Percentiles rank a stretch among this genome's conserved stretches.
Conservation (phyloP, 495 filamentous ascomycete species). For the Margaritispora aquatica region DNA sequence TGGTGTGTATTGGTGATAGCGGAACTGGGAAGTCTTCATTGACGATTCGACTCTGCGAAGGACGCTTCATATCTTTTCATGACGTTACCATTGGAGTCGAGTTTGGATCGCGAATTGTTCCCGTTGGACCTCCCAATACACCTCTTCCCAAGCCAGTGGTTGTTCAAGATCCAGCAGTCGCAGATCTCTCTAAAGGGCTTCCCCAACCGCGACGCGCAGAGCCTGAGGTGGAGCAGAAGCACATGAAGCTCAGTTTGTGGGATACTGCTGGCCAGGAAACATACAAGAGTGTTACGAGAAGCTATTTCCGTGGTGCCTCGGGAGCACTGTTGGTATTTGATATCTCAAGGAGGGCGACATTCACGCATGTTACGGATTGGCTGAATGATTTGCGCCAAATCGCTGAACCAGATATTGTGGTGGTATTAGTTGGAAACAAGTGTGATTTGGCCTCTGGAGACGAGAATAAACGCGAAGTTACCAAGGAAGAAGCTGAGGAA, state of each 20-base stretch:
- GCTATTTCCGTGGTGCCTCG: conserved; percentile 89
- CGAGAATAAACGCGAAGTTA: conserved; percentile 69
- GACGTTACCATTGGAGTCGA: conserved; percentile 98
- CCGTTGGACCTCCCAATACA: conserved; percentile 71
- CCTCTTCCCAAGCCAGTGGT: conserved; percentile 22
- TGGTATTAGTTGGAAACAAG: conserved; percentile 95
- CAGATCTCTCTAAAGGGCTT: conserved; percentile 27
- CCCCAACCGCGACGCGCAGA: conserved; percentile 29
- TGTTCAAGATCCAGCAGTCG: conserved; percentile 21
- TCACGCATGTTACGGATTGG: conserved; percentile 81
- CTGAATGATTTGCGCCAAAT: conserved; percentile 87
- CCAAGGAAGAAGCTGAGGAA: conserved; percentile 69
- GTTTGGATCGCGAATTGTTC: conserved; percentile 90
- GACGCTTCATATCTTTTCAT: conserved; percentile 85
- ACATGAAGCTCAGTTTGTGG: conserved; percentile 77
- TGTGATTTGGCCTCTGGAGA: conserved; percentile 60
- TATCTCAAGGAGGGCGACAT: conserved; percentile 80
- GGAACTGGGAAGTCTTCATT: conserved; percentile 87
- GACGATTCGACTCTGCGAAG: conserved; percentile 94
- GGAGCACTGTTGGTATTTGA: conserved; percentile 94
- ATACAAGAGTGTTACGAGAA: conserved; percentile 89
- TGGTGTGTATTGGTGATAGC: conserved; percentile 93
- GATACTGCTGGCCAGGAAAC: conserved; percentile 97
- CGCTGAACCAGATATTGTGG: conserved; percentile 87
- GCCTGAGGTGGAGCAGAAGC: conserved; percentile 47